These are phyloP conservation scores for Fusarium stilboides DNA, from an alignment of 2,329 filamentous ascomycete genomes.

Conservation along the genomic window DNA sequence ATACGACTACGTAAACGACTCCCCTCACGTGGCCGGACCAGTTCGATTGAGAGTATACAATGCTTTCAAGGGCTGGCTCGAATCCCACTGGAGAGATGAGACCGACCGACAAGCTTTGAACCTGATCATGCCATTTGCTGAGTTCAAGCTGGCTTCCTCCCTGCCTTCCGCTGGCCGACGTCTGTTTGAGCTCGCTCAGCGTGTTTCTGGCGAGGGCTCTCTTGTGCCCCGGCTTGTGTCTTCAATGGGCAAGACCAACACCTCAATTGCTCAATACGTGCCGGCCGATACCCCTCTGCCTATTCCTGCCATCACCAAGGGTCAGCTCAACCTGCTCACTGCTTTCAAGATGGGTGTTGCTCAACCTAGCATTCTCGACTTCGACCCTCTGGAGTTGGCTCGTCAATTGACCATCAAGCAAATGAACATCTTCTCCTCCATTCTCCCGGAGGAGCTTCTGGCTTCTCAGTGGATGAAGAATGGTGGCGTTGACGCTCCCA, in stretches of 20 bases:
- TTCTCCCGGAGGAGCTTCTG: slow-evolving; percentile 91
- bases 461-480: slow-evolving; percentile 96
- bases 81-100: slow-evolving; percentile 92
- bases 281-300: slow-evolving; percentile 81
- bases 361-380: slow-evolving; percentile 84
- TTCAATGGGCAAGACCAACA: slow-evolving; percentile 89
- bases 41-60: slow-evolving; percentile 95
- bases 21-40: slow-evolving; percentile 79
- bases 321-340: slow-evolving; percentile 79
- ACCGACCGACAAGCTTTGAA: slow-evolving; percentile 83
- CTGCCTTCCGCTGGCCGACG: slow-evolving; percentile 85
- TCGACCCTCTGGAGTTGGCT: slow-evolving; percentile 91
- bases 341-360: slow-evolving; percentile 81
- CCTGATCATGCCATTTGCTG: slow-evolving; percentile 85
- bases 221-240: slow-evolving; percentile 87
- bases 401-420: slow-evolving; percentile 94
- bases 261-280: slow-evolving; percentile 79
- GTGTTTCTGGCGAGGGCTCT: slow-evolving; percentile 81
- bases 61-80: slow-evolving; percentile 96
- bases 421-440: slow-evolving; percentile 91
- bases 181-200: slow-evolving; percentile 83
- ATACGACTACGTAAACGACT: slow-evolving; percentile 91
- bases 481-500: slow-evolving; percentile 81
- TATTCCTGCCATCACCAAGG: slow-evolving; percentile 78
- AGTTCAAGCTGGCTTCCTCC: slow-evolving; percentile 75